Percentiles rank a stretch among this genome's conserved stretches.
Conservation (phyloP, 352 stramenopile genomes). For the Globisporangium middletonii region DNA sequence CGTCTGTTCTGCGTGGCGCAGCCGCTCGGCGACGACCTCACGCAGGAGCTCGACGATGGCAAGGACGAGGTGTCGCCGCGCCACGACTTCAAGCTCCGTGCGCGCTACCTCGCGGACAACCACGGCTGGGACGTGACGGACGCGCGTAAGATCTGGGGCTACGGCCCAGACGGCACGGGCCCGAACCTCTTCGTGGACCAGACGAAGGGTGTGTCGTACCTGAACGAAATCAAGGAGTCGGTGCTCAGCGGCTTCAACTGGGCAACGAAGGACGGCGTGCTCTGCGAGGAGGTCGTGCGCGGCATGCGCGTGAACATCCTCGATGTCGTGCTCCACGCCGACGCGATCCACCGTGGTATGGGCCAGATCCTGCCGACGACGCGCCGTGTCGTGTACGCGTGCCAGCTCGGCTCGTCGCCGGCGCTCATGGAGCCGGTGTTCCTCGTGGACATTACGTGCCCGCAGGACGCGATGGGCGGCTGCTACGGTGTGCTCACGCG, state of each 20-base stretch:
- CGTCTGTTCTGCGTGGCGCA: slow-evolving; percentile 96
- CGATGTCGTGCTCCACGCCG: slow-evolving; percentile 99
- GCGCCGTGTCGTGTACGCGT: slow-evolving; percentile 97
- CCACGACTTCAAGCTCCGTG: slow-evolving; percentile 96
- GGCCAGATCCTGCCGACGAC: slow-evolving; percentile 99
- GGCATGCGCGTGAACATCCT: slow-evolving; percentile 97
- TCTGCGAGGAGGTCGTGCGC: slow-evolving; percentile 98
- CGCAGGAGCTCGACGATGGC: slow-evolving; percentile 96
- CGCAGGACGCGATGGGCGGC: slow-evolving; percentile 97
- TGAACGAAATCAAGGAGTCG: slow-evolving; percentile 99
- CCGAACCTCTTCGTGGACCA: slow-evolving; percentile 98
- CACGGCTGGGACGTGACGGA: slow-evolving; percentile 98
- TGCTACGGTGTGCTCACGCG: slow-evolving; percentile 99
- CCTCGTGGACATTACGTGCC: slow-evolving; percentile 98
- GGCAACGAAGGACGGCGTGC: slow-evolving; percentile 96
- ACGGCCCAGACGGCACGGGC: slow-evolving; percentile 97
- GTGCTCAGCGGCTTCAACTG: slow-evolving; percentile 98
- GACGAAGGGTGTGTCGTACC: slow-evolving; percentile 99
- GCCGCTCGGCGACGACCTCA: slow-evolving; percentile 92
- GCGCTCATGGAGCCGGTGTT: slow-evolving; percentile 98
- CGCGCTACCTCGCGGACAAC: slow-evolving; percentile 96
- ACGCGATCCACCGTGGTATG: slow-evolving; percentile 99
- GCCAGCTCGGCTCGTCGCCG: slow-evolving; percentile 92
- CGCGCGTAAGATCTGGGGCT: slow-evolving; percentile 99
- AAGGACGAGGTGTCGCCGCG: slow-evolving; percentile 88